Evolutionary conservation across 805 yeast species (phyloP).

Genomic region (Phaffomyces antillensis): DNA sequence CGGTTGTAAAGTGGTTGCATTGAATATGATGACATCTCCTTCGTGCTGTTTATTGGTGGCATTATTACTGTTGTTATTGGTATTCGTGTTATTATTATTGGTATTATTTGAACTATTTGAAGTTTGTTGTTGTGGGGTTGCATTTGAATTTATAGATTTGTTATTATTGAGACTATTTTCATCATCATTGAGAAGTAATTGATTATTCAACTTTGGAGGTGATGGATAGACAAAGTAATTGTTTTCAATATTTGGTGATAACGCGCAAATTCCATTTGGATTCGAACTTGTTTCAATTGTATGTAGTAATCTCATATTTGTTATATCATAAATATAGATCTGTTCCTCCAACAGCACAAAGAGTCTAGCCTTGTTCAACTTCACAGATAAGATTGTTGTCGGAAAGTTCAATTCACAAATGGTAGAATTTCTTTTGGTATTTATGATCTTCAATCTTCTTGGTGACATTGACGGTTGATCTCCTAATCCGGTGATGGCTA

Average conservation of each 20-base stretch:
- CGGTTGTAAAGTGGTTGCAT: constrained; percentile 55
- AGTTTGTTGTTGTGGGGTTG: background rate
- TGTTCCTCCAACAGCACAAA: constrained; percentile 58
- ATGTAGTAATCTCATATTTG: constrained; percentile 58
- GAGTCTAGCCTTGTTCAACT: constrained; percentile 58
- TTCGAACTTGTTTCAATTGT: constrained; percentile 43
- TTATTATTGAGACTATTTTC: background rate
- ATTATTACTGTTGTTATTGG: constrained; percentile 10
- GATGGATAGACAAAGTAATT: constrained; percentile 68
- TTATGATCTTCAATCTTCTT: constrained; percentile 73
- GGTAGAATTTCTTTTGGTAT: constrained; percentile 55
- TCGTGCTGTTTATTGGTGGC: constrained; percentile 31
- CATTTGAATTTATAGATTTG: background rate
- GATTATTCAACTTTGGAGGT: constrained; percentile 46
- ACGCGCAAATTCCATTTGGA: constrained; percentile 51
- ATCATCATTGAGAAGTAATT: constrained; percentile 2
- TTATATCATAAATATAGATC: constrained; percentile 65
- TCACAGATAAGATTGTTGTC: constrained; percentile 50
- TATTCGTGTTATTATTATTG: background rate
- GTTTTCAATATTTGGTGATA: constrained; percentile 45
- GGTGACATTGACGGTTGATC: constrained; percentile 65
- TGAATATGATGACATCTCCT: constrained; percentile 66
- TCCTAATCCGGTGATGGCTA: constrained; percentile 69
- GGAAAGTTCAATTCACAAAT: constrained; percentile 74
- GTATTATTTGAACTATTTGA: no score